phyloP scores from a whole-genome alignment of 169 alveolate species.

The Cryptosporidium meleagridis region DNA sequence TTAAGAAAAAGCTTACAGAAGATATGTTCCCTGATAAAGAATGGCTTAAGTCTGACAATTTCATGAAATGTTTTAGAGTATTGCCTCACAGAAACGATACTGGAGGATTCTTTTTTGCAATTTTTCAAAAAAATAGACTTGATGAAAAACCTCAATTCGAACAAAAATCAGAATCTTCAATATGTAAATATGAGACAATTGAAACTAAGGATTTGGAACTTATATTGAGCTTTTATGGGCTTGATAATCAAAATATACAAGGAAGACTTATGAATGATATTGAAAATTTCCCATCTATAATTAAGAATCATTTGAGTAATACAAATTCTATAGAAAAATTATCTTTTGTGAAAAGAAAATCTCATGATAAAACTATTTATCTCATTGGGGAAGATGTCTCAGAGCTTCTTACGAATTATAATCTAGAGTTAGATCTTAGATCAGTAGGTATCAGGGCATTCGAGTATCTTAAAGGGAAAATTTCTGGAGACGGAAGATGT shows the following conservation, averaged over 20 bases:
- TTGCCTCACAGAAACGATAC: constrained; percentile 95
- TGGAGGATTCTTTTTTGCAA: constrained; percentile 94
- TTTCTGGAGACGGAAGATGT: constrained; percentile 34
- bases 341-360: neutral
- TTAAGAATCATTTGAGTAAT: neutral
- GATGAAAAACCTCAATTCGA: neutral
- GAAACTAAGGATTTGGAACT: neutral
- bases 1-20: constrained; percentile 77
- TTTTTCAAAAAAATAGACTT: constrained; percentile 77
- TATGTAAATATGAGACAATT: neutral
- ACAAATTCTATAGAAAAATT: neutral
- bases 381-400: constrained; percentile 10
- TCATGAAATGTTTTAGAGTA: constrained; percentile 88
- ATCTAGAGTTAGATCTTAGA: neutral
- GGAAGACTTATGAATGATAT: neutral
- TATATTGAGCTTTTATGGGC: constrained; percentile 28
- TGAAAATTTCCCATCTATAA: neutral
- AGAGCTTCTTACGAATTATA: neutral
- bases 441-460: constrained; percentile 28
- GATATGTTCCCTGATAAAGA: constrained; percentile 75
- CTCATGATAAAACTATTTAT: constrained; percentile 19
- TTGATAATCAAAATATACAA: neutral
- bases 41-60: constrained; percentile 80
- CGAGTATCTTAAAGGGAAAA: constrained; percentile 26
- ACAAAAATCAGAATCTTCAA: neutral